Evolutionary conservation across 139 green algal species (phyloP), one percentile per base, ranked within the genome.

Genomic region (Chlorella ohadii): DNA sequence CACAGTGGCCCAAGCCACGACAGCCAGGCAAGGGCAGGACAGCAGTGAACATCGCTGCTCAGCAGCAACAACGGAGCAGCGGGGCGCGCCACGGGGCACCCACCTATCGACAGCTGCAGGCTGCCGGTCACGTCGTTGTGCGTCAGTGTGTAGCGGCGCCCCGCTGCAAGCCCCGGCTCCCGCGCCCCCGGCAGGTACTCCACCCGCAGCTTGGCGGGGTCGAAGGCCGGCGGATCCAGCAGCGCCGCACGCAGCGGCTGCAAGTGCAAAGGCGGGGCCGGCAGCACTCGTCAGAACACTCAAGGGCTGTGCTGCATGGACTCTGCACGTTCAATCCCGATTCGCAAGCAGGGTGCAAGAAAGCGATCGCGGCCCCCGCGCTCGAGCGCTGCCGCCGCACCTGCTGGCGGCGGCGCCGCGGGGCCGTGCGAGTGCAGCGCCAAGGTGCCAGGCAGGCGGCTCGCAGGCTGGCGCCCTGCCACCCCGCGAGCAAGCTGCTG

Each of bases 81-180:
- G 11, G 23, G 16, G 23, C 33, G 33, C 38, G n/a, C 15, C 7
- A 3, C 44, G 7, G 44, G 44, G 0, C 16, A 13, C 79, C 28
- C 79, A 86, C 81, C 81, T 61, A 98, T 92, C 4, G 94, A 92
- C 7, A 98, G 87, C 25, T 85, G 66, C 23, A 98, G 88, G 44
- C 88, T 89, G 34, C 93, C 96, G 1, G 96, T 98, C 0, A 98
- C 72, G 84, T 98, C 96, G 80, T 98, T 98, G 87, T 98, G 96
- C 0, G 96, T 98, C 15, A 98, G 88, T 1, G 96, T 98, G 89
- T 98, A 98, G n/a, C 87, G 79, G 3, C 95, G 83, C 0, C 79
- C 68, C 0, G 84, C 56, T 20, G 23, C 61, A 19, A 70, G 36
- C 41, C 1, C 55, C 0, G n/a, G 25, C 22, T 38, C 20, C 4